These are phyloP conservation scores for Scutellaria minor DNA, from an alignment of 257 asterid species.

Conservation along the genomic window DNA sequence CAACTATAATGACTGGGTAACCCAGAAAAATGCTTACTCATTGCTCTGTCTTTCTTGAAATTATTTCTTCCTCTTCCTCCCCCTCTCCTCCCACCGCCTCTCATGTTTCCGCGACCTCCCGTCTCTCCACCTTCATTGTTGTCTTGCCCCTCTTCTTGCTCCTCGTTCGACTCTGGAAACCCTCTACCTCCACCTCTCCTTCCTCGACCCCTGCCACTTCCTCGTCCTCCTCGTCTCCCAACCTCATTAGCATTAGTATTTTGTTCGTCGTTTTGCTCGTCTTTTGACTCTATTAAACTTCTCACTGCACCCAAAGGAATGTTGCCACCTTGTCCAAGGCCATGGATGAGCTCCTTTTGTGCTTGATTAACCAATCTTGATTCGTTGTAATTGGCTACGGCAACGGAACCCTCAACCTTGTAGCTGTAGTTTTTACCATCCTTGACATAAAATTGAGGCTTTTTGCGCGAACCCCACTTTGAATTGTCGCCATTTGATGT, in stretches of 20 bases:
- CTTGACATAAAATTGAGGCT: slow-evolving; percentile 85
- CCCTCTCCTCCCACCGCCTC: slow-evolving; percentile 67
- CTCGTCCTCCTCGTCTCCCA: slow-evolving; percentile 49
- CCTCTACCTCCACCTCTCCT: slow-evolving; percentile 24
- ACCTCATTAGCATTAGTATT: slow-evolving; percentile 45
- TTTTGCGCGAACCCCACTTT: slow-evolving; percentile 74
- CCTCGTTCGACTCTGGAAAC: slow-evolving; percentile 33
- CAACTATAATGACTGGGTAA: slow-evolving; percentile 51
- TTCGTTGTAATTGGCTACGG: slow-evolving; percentile 67
- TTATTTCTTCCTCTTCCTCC: slow-evolving; percentile 59
- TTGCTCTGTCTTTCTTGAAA: slow-evolving; percentile 65
- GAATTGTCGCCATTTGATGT: slow-evolving; percentile 42
- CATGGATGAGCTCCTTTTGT: slow-evolving; percentile 72
- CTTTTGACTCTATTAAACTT: slow-evolving; percentile 44
- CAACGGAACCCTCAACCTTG: slow-evolving; percentile 88
- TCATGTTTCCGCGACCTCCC: slow-evolving; percentile 42
- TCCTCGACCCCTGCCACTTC: slow-evolving; percentile 53
- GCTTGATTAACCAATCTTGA: slow-evolving; percentile 69
- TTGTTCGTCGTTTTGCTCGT: slow-evolving; percentile 38
- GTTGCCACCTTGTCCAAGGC: slow-evolving; percentile 95
- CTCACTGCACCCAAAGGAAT: slow-evolving; percentile 69
- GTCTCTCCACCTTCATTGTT: slow-evolving; percentile 42
- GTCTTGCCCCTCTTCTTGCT: slow-evolving; percentile 35
- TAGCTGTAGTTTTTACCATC: slow-evolving; percentile 97
- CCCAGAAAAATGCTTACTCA: slow-evolving; percentile 78